Evolutionary conservation across 768 basidiomycete species (phyloP), one percentile per base, ranked within the genome.

Genomic region (Steccherinum ochraceum): DNA sequence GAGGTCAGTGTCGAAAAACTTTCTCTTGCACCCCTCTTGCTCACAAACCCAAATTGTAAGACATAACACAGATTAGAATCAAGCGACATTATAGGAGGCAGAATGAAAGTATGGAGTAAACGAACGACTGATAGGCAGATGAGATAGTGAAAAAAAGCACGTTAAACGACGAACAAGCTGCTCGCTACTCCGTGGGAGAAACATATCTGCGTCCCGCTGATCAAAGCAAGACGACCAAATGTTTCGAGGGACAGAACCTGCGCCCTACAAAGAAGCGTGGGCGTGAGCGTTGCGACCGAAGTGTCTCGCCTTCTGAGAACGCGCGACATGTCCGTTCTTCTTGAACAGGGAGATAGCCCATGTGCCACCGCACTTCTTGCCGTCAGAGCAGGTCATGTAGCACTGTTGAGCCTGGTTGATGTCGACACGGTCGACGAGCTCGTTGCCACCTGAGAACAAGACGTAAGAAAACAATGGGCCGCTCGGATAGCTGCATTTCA

Each of bases 301-400:
- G 55, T 56, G 55, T 45, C 50, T 52, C 7, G 41, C 41, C 23
- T 27, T 45, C 4, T n/a, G 24, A 21, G 49, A 45, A 50, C 52
- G 52, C 44, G 42, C 5, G 35, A 35, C 10, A 35, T 50, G n/a
- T 40, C 26, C 20, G 45, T 48, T 25, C 26, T 42, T 35, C 18
- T 40, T n/a, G 49, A 45, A 60, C n/a, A 56, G 30, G 49, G 24
- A 56, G 26, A 61, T 11, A 1, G 57, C 55, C 55, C 55, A 61
- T 48, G 49, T 50, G 26, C 60, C 57, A 27, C 60, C 57, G 55
- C 55, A 56, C 18, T 41, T 25, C 7, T 35, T 35, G 30, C 55
- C 59, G 30, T 35, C 30, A 20, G 25, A n/a, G 55, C 56, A 35
- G 16, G 30, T 48, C 56, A 58, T 56, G 53, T 56, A 56, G 59